Base-by-base conservation (phyloP, 73 alveolate genomes). In the Paramecium biaurelia region DNA sequence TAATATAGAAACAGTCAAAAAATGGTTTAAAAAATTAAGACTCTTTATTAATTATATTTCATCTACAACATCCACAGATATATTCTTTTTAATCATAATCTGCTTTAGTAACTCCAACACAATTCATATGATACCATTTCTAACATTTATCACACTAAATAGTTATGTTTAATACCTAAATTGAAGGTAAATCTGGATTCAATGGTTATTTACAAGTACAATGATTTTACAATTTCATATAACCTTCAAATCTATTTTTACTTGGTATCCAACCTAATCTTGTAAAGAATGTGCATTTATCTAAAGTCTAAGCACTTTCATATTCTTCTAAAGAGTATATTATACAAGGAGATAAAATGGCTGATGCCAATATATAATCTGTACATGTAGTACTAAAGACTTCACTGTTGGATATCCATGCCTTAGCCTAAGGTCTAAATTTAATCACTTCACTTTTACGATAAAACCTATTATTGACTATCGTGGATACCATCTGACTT, bases 41-140 rank as follows among this genome's bases (percentile, higher is more conserved):
- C n/a, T 7, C 14, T 7, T 15, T 47, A 12, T 47, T 47, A 47
- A 47, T 53, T 34, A 79, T 79, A 79, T 79, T 21, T 79, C 90
- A 79, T 79, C 90, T 79, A 79, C 90, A 79, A 34, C 90, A 79
- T 79, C 90, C 90, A 43, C 90, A 79, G 47, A 79, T 79, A 12
- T 79, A 79, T 1, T 79, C 90, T 72, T 38, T 72, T 35, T 34
- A 72, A 34, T 72, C 90, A 24, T 43, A 43, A 3, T 79, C 90
- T 45, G 43, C 42, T 79, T 42, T 79, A 18, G 47, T 79, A n/a
- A 79, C 74, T 43, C 90, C 90, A 30, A 79, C 90, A 79, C 90
- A 79, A 10, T 45, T 23, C 74, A 47, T 41, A 42, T 79, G 90
- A 24, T 79, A 79, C 90, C 90, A 79, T 79, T 79, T 47, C 30